Evolutionary conservation across 2,329 filamentous ascomycete species (phyloP).

Genomic region (Ceratocystis colombiana): DNA sequence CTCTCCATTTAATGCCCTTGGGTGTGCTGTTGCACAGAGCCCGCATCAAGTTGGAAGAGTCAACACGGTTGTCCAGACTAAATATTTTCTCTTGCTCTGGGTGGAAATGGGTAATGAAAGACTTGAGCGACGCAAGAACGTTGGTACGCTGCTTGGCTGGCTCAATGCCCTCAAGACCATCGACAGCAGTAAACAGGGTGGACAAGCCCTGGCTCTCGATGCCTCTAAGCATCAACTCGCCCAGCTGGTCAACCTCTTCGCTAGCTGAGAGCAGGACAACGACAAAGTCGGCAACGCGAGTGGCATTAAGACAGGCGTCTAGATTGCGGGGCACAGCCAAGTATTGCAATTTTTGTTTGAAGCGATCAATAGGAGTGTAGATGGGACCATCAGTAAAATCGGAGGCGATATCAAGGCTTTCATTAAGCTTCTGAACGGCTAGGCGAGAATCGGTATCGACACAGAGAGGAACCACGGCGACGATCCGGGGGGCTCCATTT

Average conservation of each 20-base stretch:
- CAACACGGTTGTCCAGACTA: constrained; percentile 76
- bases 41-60: constrained; percentile 81
- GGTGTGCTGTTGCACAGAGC: constrained; percentile 85
- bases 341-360: constrained; percentile 91
- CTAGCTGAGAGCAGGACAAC: constrained; percentile 73
- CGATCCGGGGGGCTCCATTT: constrained; percentile 76
- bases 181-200: constrained; percentile 76
- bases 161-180: constrained; percentile 67
- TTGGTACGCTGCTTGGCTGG: constrained; percentile 67
- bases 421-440: constrained; percentile 61
- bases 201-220: constrained; percentile 93
- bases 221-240: constrained; percentile 73
- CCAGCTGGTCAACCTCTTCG: constrained; percentile 72
- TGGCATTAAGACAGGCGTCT: constrained; percentile 70
- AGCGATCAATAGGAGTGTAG: constrained; percentile 69
- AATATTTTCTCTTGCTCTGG: constrained; percentile 85
- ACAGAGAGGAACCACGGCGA: constrained; percentile 79
- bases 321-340: constrained; percentile 64
- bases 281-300: constrained; percentile 82
- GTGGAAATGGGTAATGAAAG: constrained; percentile 90
- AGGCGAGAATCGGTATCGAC: constrained; percentile 55
- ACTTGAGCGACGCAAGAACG: constrained; percentile 72
- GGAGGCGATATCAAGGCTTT: constrained; percentile 66
- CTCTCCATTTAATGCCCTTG: constrained; percentile 90
- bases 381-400: constrained; percentile 48